Evolutionary conservation across 1,139 yeast species (phyloP), one percentile per base, ranked within the genome.

Genomic region (Taiozyma sp.): DNA sequence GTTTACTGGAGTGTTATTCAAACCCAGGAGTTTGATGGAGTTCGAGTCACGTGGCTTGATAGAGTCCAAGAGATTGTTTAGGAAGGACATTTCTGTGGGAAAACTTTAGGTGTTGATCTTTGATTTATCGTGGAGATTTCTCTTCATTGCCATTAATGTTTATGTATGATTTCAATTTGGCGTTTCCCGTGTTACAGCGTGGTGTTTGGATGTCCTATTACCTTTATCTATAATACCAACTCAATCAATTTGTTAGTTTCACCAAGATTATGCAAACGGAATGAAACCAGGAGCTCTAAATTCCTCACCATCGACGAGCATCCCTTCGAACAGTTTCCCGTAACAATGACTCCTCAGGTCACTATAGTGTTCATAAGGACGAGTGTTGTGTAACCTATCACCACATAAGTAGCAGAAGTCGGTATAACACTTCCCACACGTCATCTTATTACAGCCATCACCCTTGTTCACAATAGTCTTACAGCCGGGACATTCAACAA

Each of bases 391-490:
- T 48, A 81, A 68, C 6, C 66, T 58, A 1, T 61, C 63, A 0
- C 83, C 84, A 66, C 91, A 84, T 19, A 81, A 56, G 55, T 77
- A 81, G 60, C 91, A 84, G 59, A 84, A 84, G 47, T 65, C 63
- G 0, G 77, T 70, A 9, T 62, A 60, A 57, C 90, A 84, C 7
- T 74, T 68, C 0, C 73, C 58, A 60, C 91, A 84, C 32, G 71
- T 74, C 85, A 84, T 83, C 60, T 81, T 83, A 61, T 84, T 83
- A 63, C 91, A 84, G 4, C 91, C 91, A 59, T 81, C 86, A 16
- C 75, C 67, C 56, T 81, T 75, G 54, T 83, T 83, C n/a, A 82
- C 78, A 4, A 77, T 77, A 1, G 78, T 63, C 12, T 65, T 64
- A 60, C 91, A 84, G 3, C 68, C 67, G 0, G 92, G 90, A 58